Evolutionary conservation across 2,329 filamentous ascomycete genomes (phyloP).

Genomic region (Verticillium klebahnii): DNA sequence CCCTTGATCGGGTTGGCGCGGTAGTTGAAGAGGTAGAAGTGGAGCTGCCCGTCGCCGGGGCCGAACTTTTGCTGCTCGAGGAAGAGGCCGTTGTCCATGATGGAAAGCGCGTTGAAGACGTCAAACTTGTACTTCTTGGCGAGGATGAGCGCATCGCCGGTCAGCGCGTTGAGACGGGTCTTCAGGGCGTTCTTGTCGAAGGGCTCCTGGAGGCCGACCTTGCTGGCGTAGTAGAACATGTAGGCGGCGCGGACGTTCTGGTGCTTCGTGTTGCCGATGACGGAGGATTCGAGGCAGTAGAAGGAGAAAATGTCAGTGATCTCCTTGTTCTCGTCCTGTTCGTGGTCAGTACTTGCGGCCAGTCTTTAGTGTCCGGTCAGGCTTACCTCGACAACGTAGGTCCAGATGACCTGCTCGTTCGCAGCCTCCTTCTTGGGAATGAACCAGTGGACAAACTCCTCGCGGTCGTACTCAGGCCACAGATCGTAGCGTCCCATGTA

Average conservation of each 20-base stretch:
- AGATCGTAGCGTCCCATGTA: conserved; percentile 81
- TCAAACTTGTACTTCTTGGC: conserved; percentile 84
- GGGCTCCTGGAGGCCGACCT: conserved; percentile 62
- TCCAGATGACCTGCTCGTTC: conserved; percentile 84
- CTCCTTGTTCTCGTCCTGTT: conserved; percentile 56
- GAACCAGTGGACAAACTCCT: conserved; percentile 87
- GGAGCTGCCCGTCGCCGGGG: conserved; percentile 86
- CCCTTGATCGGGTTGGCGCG: conserved; percentile 79
- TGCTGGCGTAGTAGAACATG: conserved; percentile 93
- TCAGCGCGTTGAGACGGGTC: conserved; percentile 71
- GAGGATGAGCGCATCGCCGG: conserved; percentile 81
- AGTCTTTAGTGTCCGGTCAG: not conserved
- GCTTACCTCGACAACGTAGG: conserved; percentile 78
- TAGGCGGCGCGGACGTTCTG: conserved; percentile 83
- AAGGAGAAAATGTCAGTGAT: conserved; percentile 98
- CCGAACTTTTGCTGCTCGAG: conserved; percentile 93
- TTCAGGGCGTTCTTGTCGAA: conserved; percentile 59
- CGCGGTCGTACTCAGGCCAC: conserved; percentile 72
- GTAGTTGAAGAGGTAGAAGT: conserved; percentile 99
- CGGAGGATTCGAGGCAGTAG: conserved; percentile 89
- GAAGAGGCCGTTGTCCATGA: conserved; percentile 93
- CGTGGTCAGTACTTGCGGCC: not conserved
- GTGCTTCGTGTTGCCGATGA: conserved; percentile 78
- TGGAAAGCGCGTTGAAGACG: conserved; percentile 91
- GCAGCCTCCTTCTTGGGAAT: conserved; percentile 60